phyloP scores from a whole-genome alignment of 2,329 filamentous ascomycete genomes.

The Penicillium nordicum region DNA sequence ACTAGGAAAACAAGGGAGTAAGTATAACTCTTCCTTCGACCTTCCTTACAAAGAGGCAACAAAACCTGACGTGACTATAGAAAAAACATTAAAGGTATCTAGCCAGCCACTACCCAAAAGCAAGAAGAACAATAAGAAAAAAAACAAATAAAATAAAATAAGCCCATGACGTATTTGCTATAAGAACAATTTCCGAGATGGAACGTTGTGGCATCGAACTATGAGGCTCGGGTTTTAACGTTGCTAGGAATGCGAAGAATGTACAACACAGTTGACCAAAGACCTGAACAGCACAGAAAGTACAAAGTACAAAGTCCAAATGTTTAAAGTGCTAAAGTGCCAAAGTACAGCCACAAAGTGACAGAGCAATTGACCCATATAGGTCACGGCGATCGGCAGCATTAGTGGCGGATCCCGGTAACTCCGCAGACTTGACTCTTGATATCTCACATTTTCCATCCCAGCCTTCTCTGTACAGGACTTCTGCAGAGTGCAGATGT shows the following conservation, averaged over 20 bases:
- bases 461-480: conserved; percentile 14
- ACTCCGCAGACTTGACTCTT: conserved; percentile 1
- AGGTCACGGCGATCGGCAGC: conserved; percentile 2
- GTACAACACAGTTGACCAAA: neutral
- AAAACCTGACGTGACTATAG: neutral
- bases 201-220: conserved; percentile 8
- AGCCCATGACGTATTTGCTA: neutral
- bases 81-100: neutral
- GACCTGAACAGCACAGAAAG: neutral
- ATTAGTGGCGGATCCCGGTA: conserved; percentile 16
- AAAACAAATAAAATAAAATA: neutral
- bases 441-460: conserved; percentile 30
- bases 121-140: neutral
- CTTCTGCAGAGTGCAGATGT: neutral
- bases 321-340: neutral
- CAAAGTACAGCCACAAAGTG: neutral
- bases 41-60: neutral
- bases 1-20: neutral
- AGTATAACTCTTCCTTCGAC: neutral
- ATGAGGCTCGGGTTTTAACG: conserved; percentile 8
- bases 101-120: neutral
- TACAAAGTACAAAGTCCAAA: neutral
- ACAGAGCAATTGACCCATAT: neutral
- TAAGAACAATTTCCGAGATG: conserved; percentile 12
- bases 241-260: conserved; percentile 17